Evolutionary conservation across 768 basidiomycete genomes (phyloP).

Genomic region (Holtermannia corniformis): DNA sequence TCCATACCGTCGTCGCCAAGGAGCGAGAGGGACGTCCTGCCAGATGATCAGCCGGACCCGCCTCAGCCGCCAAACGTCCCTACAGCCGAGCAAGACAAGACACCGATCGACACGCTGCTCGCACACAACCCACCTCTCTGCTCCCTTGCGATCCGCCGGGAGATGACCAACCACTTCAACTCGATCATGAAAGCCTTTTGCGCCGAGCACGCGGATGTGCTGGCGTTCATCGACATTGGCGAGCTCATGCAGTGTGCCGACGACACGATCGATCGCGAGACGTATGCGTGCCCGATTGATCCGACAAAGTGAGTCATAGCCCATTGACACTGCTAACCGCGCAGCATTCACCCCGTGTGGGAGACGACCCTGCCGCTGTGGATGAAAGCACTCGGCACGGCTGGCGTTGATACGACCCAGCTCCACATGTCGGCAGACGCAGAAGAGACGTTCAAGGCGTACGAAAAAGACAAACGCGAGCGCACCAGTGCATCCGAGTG

Average conservation of each 20-base stretch:
- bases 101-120: slow-evolving; percentile 17
- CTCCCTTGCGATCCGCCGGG: slow-evolving; percentile 20
- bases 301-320: not conserved
- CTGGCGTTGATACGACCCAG: slow-evolving; percentile 15
- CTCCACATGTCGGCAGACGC: slow-evolving; percentile 24
- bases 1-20: not conserved
- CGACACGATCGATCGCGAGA: slow-evolving; percentile 19
- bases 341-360: slow-evolving; percentile 35
- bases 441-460: slow-evolving; percentile 29
- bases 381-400: slow-evolving; percentile 18
- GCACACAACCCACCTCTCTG: slow-evolving; percentile 23
- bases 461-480: slow-evolving; percentile 27
- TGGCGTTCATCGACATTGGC: slow-evolving; percentile 26
- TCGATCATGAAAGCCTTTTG: slow-evolving; percentile 14
- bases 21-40: too few relatives aligned
- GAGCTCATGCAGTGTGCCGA: slow-evolving; percentile 10
- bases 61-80: not conserved
- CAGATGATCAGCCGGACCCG: not conserved
- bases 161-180: slow-evolving; percentile 30
- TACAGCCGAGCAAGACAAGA: not conserved
- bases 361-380: slow-evolving; percentile 34
- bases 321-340: slow-evolving; percentile 11
- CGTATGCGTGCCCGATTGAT: slow-evolving; percentile 32
- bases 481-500: slow-evolving; percentile 8
- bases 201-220: slow-evolving; percentile 14